phyloP scores from a whole-genome alignment of 768 basidiomycete species.

The Candolleomyces aberdarensis region DNA sequence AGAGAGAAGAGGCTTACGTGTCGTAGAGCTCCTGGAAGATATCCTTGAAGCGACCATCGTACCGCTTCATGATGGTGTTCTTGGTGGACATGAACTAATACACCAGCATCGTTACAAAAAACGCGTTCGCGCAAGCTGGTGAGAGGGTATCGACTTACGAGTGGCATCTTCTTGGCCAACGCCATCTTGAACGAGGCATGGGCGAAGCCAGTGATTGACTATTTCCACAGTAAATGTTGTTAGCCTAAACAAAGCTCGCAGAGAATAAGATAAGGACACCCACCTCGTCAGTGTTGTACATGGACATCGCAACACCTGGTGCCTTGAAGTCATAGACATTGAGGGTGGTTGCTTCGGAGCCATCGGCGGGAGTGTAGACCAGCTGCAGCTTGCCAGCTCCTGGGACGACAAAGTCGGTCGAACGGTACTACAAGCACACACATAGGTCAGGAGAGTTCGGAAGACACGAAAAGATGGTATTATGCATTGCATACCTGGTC shows the following conservation, averaged over 20 bases:
- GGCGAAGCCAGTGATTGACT: slow-evolving; percentile 94
- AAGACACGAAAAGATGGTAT: neutral
- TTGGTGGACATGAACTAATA: slow-evolving; percentile 93
- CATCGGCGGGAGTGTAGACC: slow-evolving; percentile 80
- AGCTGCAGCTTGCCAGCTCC: slow-evolving; percentile 94
- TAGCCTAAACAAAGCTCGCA: neutral
- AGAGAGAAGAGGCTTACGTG: slow-evolving; percentile 32
- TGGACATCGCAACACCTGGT: slow-evolving; percentile 88
- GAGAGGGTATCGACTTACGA: slow-evolving; percentile 35
- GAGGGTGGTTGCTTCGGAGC: slow-evolving; percentile 61
- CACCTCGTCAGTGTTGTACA: slow-evolving; percentile 98
- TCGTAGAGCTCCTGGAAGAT: slow-evolving; percentile 98
- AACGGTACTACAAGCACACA: slow-evolving; percentile 63
- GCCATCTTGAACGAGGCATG: slow-evolving; percentile 99
- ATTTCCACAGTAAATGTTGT: neutral
- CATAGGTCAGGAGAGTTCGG: neutral
- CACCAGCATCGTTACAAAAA: neutral
- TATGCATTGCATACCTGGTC: slow-evolving; percentile 63
- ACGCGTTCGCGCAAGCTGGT: neutral
- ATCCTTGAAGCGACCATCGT: slow-evolving; percentile 99
- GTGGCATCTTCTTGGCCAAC: slow-evolving; percentile 68
- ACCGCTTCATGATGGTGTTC: slow-evolving; percentile 96
- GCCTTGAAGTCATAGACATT: slow-evolving; percentile 95
- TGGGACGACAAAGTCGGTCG: slow-evolving; percentile 89
- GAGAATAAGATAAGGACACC: neutral